phyloP scores from a whole-genome alignment of 495 filamentous ascomycete species.

The Aspergillus saccharolyticus region DNA sequence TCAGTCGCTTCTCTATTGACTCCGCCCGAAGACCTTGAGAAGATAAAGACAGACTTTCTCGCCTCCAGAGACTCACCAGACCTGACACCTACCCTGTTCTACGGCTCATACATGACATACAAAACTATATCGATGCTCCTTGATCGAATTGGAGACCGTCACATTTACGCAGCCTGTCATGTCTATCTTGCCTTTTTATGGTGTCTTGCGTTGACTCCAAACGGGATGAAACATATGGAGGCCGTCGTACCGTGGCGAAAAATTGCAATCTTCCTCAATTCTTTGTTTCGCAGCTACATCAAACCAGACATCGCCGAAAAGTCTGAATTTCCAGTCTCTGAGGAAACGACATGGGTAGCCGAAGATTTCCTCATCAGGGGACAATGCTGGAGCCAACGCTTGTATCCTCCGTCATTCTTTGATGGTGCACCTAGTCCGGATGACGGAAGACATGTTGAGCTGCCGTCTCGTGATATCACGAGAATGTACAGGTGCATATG shows the following conservation, averaged over 20 bases:
- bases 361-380: slow-evolving; percentile 84
- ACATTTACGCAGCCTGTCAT: slow-evolving; percentile 64
- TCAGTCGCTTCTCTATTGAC: slow-evolving; percentile 20
- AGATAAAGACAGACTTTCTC: slow-evolving; percentile 14
- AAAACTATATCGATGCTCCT: slow-evolving; percentile 51
- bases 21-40: slow-evolving; percentile 6
- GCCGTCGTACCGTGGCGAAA: slow-evolving; percentile 62
- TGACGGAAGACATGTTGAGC: slow-evolving; percentile 69
- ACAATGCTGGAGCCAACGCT: slow-evolving; percentile 61
- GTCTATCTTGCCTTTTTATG: slow-evolving; percentile 65
- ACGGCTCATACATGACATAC: slow-evolving; percentile 42
- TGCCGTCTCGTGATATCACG: slow-evolving; percentile 56
- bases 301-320: slow-evolving; percentile 44
- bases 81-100: slow-evolving; percentile 20
- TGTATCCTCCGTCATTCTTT: slow-evolving; percentile 71
- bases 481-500: slow-evolving; percentile 72
- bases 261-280: slow-evolving; percentile 63
- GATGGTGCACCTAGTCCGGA: slow-evolving; percentile 63
- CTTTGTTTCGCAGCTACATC: slow-evolving; percentile 42
- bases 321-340: slow-evolving; percentile 46
- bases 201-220: slow-evolving; percentile 48
- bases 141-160: slow-evolving; percentile 54
- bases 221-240: slow-evolving; percentile 49
- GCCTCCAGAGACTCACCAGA: slow-evolving; percentile 10
- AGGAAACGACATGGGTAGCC: slow-evolving; percentile 61